These are phyloP conservation scores for Astragalus glycyphyllos DNA, from an alignment of 306 rosid genomes.

Conservation along the genomic window DNA sequence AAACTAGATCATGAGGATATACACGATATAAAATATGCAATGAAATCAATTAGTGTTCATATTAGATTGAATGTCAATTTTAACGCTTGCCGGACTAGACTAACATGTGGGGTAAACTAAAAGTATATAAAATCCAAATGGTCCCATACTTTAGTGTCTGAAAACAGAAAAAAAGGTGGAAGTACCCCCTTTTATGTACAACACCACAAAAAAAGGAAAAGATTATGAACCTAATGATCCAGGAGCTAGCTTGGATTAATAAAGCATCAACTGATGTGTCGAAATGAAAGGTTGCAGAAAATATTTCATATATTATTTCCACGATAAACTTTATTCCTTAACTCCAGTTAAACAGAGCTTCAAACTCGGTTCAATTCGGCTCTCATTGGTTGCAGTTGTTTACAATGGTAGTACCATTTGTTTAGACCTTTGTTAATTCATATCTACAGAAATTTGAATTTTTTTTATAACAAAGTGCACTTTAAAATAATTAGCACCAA, in stretches of 20 bases:
- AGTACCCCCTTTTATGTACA: background rate
- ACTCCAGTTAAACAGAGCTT: background rate
- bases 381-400: background rate
- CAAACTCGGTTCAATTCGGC: background rate
- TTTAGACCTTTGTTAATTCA: too few relatives aligned
- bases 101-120: background rate
- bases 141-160: background rate
- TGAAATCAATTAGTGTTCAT: conserved; percentile 39
- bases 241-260: background rate
- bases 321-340: background rate
- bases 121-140: background rate
- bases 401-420: background rate
- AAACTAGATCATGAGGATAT: conserved; percentile 16
- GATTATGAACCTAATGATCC: background rate
- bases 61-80: conserved; percentile 26
- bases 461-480: background rate
- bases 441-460: background rate
- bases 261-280: background rate
- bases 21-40: conserved; percentile 24
- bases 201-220: too few relatives aligned
- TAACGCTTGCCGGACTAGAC: background rate
- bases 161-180: background rate
- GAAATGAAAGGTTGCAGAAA: background rate
- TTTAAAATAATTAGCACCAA: background rate
- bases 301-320: background rate